Evolutionary conservation across 352 stramenopile species (phyloP).

Genomic region (Discostella stelligera): DNA sequence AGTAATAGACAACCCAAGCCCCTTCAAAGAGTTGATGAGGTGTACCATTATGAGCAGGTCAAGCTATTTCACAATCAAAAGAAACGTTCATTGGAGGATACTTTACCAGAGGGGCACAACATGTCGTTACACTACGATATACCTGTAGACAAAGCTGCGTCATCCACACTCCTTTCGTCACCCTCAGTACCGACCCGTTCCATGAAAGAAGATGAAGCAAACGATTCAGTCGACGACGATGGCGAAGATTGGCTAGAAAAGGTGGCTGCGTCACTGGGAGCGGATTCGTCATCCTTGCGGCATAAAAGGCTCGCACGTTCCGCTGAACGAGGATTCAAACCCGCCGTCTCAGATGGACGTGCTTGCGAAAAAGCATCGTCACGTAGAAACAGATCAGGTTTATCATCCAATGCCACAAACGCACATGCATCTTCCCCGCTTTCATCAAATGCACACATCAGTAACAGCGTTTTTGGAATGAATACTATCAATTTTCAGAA

Average conservation of each 20-base stretch:
- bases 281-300: slow-evolving; percentile 13
- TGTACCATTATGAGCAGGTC: slow-evolving; percentile 17
- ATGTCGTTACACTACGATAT: slow-evolving; percentile 25
- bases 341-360: neutral
- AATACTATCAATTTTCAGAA: slow-evolving; percentile 4
- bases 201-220: neutral
- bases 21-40: slow-evolving; percentile 23
- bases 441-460: slow-evolving; percentile 19
- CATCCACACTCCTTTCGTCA: slow-evolving; percentile 23
- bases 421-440: slow-evolving; percentile 12
- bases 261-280: slow-evolving; percentile 33
- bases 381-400: neutral
- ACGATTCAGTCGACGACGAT: slow-evolving; percentile 20
- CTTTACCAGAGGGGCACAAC: slow-evolving; percentile 11
- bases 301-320: slow-evolving; percentile 14
- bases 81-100: neutral
- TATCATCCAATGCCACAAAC: slow-evolving; percentile 1
- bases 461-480: slow-evolving; percentile 8
- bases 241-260: slow-evolving; percentile 34
- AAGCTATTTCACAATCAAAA: slow-evolving; percentile 7
- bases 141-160: slow-evolving; percentile 39
- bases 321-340: neutral
- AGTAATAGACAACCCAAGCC: slow-evolving; percentile 16
- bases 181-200: neutral
- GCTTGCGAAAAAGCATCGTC: neutral